Evolutionary conservation across 2,329 filamentous ascomycete species (phyloP).

Genomic region (Arthrobotrys megalospora): DNA sequence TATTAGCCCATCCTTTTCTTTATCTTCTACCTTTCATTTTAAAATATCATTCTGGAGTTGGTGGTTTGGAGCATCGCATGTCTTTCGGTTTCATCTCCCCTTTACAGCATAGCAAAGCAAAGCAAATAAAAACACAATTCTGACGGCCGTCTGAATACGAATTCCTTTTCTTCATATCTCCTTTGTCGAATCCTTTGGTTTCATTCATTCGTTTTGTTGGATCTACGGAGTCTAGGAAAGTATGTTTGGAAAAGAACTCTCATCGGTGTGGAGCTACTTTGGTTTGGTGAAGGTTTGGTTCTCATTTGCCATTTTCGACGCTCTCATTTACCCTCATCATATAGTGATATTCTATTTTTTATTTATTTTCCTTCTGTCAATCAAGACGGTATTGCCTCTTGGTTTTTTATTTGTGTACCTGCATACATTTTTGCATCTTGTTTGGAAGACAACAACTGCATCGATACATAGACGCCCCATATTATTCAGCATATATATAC

Average conservation of each 20-base stretch:
- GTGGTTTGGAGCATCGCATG: slow-evolving; percentile 58
- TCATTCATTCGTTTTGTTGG: slow-evolving; percentile 26
- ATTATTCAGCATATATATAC: slow-evolving; percentile 12
- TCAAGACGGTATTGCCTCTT: background rate
- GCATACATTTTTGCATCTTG: slow-evolving; percentile 16
- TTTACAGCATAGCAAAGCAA: slow-evolving; percentile 23
- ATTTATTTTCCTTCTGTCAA: background rate
- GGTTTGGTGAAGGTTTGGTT: slow-evolving; percentile 16
- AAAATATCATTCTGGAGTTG: slow-evolving; percentile 53
- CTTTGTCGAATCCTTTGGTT: slow-evolving; percentile 6
- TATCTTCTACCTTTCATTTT: slow-evolving; percentile 30
- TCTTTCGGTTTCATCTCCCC: slow-evolving; percentile 15
- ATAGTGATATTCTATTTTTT: background rate
- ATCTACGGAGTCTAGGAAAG: slow-evolving; percentile 15
- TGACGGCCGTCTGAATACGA: slow-evolving; percentile 42
- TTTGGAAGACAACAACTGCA: slow-evolving; percentile 6
- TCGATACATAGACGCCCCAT: slow-evolving; percentile 11
- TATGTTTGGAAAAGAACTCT: slow-evolving; percentile 21
- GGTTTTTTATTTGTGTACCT: background rate
- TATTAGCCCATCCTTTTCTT: slow-evolving; percentile 23
- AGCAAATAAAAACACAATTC: slow-evolving; percentile 51
- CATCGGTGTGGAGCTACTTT: slow-evolving; percentile 18
- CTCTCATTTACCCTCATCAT: slow-evolving; percentile 4
- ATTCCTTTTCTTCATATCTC: slow-evolving; percentile 31
- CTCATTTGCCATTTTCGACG: slow-evolving; percentile 1